Conservation (phyloP, 495 filamentous ascomycete species). For the Beverwykella pulmonaria region DNA sequence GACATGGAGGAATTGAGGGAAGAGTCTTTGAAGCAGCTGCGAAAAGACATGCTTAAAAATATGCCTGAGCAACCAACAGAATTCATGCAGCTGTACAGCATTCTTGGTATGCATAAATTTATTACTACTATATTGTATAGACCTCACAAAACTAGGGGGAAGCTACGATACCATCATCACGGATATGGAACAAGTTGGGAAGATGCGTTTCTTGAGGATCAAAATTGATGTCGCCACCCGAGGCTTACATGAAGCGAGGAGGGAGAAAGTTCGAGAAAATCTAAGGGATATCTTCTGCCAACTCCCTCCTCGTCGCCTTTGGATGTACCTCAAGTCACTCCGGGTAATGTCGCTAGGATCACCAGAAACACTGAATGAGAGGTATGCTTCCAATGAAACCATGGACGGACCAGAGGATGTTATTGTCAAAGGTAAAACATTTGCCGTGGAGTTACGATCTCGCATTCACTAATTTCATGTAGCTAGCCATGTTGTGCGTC, state of each 20-base stretch:
- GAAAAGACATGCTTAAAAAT: not conserved
- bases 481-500: not conserved
- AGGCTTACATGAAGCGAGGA: not conserved
- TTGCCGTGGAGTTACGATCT: not conserved
- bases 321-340: not conserved
- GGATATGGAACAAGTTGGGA: not conserved
- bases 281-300: not conserved
- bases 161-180: not conserved
- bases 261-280: not conserved
- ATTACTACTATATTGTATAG: too few species aligned
- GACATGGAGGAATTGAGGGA: not conserved
- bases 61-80: not conserved
- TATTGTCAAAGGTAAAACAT: not conserved
- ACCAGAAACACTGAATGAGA: not conserved
- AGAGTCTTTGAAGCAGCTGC: not conserved
- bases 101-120: not conserved
- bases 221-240: not conserved
- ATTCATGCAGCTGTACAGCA: not conserved
- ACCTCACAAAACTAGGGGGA: not conserved
- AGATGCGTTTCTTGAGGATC: not conserved
- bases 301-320: not conserved
- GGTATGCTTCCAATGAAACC: not conserved
- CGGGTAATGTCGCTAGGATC: not conserved
- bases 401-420: not conserved
- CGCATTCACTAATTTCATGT: not conserved